These are phyloP conservation scores for Castanopsis chinensis DNA, from an alignment of 306 rosid genomes.

Conservation along the genomic window DNA sequence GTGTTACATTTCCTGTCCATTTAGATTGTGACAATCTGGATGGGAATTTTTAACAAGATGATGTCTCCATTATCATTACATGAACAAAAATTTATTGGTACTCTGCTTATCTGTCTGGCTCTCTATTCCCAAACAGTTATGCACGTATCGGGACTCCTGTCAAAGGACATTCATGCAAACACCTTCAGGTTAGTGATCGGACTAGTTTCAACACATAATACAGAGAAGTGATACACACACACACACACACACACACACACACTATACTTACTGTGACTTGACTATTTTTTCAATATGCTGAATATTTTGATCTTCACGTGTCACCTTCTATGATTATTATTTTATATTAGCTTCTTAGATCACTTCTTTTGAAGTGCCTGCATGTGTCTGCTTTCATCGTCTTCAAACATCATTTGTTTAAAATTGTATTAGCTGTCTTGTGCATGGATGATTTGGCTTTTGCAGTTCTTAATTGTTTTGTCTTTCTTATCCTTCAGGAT, in stretches of 20 bases:
- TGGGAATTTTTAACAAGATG: background rate
- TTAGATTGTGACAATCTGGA: background rate
- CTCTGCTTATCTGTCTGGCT: constrained; percentile 16
- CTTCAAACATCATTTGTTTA: background rate
- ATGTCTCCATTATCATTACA: background rate
- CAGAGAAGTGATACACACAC: background rate
- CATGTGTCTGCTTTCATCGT: background rate
- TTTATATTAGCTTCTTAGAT: too few relatives aligned
- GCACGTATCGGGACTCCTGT: constrained; percentile 78
- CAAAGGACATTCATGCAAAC: constrained; percentile 87
- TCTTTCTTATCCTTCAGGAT: background rate
- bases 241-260: too few relatives aligned
- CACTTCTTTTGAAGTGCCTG: too few relatives aligned
- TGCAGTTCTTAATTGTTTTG: background rate
- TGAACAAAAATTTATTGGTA: background rate
- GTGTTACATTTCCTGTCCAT: background rate
- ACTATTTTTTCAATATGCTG: too few relatives aligned
- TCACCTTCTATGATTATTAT: background rate
- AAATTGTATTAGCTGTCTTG: background rate
- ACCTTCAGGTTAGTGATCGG: constrained; percentile 65
- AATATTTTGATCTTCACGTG: background rate
- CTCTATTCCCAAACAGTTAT: constrained; percentile 51
- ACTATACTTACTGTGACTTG: too few relatives aligned
- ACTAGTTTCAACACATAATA: constrained; percentile 17
- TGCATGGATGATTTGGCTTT: background rate